Percentiles rank a stretch among this genome's conserved stretches.
These are phyloP conservation scores for Guadua angustifolia DNA, from an alignment of 176 grass and related monocot species.

Conservation along the genomic window DNA sequence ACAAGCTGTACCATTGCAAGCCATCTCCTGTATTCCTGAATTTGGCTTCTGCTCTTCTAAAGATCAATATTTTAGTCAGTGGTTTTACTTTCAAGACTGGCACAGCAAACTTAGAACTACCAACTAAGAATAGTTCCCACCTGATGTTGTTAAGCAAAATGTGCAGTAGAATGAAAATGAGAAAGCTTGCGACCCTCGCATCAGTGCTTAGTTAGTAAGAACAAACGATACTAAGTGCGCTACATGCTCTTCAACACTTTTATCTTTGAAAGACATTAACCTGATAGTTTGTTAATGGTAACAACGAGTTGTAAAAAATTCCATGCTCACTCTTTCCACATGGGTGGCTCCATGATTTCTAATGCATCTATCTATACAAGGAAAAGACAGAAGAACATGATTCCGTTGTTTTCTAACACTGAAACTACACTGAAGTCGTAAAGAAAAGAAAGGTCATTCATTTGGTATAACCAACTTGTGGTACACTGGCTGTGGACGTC, in stretches of 20 bases:
- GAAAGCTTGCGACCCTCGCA: no score
- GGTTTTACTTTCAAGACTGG: no score
- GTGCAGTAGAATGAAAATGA: no score
- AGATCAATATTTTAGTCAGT: background rate
- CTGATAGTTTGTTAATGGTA: background rate
- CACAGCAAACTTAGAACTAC: no score
- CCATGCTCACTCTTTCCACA: background rate
- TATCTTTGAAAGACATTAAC: background rate
- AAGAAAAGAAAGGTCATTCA: slow-evolving; percentile 1
- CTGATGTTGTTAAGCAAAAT: no score
- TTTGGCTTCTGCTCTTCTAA: background rate
- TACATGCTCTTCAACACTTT: slow-evolving; percentile 4
- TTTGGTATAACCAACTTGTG: background rate
- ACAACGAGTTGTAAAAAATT: background rate
- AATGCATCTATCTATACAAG: slow-evolving; percentile 30
- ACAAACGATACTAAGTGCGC: background rate
- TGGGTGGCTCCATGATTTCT: slow-evolving; percentile 21
- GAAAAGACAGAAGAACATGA: slow-evolving; percentile 11
- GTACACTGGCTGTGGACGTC: background rate
- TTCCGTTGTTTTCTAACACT: slow-evolving; percentile 13
- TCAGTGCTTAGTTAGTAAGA: background rate
- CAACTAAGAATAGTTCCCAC: no score
- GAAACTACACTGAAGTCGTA: slow-evolving; percentile 8
- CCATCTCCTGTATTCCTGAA: no score
- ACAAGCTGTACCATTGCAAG: background rate